Percentiles rank a stretch among this genome's conserved stretches.
phyloP scores from a whole-genome alignment of 2,329 filamentous ascomycete species.

The Beauveria sp. region DNA sequence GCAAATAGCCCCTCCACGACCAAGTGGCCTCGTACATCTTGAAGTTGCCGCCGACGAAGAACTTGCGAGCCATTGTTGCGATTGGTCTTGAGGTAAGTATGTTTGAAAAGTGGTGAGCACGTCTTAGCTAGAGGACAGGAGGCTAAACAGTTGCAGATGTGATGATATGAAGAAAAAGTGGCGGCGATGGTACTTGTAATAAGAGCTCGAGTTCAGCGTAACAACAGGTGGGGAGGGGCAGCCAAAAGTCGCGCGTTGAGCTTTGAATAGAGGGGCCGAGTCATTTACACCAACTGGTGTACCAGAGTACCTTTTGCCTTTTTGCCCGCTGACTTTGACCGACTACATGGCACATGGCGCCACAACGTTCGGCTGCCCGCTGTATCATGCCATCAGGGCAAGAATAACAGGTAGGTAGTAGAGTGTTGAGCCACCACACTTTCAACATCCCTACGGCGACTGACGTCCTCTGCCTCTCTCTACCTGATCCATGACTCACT shows the following conservation, averaged over 20 bases:
- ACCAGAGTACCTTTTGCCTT: too few species aligned
- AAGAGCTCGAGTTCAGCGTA: neutral
- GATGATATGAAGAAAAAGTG: neutral
- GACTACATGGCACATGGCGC: too few species aligned
- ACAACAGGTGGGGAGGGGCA: constrained; percentile 1
- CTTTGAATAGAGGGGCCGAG: neutral
- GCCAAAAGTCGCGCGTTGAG: constrained; percentile 10
- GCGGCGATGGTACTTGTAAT: neutral
- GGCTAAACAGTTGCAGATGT: neutral
- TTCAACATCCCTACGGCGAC: too few species aligned
- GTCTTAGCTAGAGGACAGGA: neutral
- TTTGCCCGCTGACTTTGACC: too few species aligned
- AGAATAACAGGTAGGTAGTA: too few species aligned
- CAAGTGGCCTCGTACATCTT: constrained; percentile 68
- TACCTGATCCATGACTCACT: too few species aligned
- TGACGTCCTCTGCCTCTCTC: too few species aligned
- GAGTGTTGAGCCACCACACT: too few species aligned
- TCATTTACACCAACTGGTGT: too few species aligned
- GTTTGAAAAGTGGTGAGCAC: neutral
- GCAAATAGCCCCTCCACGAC: constrained; percentile 4
- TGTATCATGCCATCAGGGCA: too few species aligned
- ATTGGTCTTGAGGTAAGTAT: constrained; percentile 14
- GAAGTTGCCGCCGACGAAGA: constrained; percentile 98
- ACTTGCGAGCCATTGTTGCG: constrained; percentile 82
- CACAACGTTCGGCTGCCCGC: too few species aligned